These are phyloP conservation scores for Conidiobolus incongruus DNA, from an alignment of 371 early-diverging fungal species.

Conservation along the genomic window DNA sequence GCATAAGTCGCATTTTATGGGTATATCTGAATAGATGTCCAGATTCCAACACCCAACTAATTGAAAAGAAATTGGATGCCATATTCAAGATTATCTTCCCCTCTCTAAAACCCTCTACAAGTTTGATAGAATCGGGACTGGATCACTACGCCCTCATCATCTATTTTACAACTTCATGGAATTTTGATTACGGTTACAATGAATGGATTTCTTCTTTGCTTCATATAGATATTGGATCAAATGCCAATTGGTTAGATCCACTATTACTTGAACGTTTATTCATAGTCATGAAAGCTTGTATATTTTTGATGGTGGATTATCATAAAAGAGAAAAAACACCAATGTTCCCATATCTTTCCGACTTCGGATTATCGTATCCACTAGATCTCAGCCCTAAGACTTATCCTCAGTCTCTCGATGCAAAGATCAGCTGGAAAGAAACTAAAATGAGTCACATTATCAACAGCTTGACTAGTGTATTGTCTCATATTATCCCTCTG, in stretches of 20 bases:
- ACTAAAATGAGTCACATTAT: too few relatives aligned
- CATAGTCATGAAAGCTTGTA: conserved; percentile 46
- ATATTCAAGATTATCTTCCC: conserved; percentile 17
- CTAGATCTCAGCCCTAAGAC: too few relatives aligned
- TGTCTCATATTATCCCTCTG: too few relatives aligned
- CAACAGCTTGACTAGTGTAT: too few relatives aligned
- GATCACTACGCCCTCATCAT: conserved; percentile 60
- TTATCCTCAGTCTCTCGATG: too few relatives aligned
- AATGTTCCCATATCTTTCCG: conserved; percentile 26
- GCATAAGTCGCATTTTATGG: conserved; percentile 72
- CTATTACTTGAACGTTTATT: conserved; percentile 50
- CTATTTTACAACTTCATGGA: conserved; percentile 51
- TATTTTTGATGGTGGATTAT: conserved; percentile 39
- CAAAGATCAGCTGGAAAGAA: too few relatives aligned
- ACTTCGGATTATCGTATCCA: conserved; percentile 14
- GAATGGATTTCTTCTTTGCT: conserved; percentile 41
- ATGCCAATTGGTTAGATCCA: conserved; percentile 18
- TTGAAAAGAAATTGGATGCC: conserved; percentile 21
- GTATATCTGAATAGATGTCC: conserved; percentile 75
- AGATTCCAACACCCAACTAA: conserved; percentile 31
- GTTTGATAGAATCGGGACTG: conserved; percentile 45
- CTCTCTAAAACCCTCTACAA: conserved; percentile 33
- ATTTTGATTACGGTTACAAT: conserved; percentile 56
- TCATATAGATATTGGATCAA: conserved; percentile 25
- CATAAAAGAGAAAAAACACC: conserved; percentile 25